Conservation (phyloP, 2,329 filamentous ascomycete species). For the Colletotrichum sp. region DNA sequence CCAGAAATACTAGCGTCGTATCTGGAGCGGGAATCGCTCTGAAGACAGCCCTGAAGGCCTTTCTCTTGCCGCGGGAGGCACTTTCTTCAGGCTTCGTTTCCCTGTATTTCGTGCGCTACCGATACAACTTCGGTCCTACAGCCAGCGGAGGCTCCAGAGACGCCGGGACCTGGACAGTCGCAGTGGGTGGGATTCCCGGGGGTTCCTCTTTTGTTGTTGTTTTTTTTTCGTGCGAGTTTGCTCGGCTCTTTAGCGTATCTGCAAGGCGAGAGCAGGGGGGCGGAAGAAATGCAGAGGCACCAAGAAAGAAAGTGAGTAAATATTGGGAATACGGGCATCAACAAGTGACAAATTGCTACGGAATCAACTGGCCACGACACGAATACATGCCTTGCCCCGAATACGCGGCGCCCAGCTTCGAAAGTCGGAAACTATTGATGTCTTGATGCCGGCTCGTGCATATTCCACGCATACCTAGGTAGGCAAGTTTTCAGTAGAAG, state of each 20-base stretch:
- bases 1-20: slow-evolving; percentile 1
- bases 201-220: not conserved
- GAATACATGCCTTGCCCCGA: not conserved
- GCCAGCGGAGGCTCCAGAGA: not conserved
- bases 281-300: not conserved
- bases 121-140: not conserved
- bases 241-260: slow-evolving; percentile 15
- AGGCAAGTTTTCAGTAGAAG: not conserved
- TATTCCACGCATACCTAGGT: not conserved
- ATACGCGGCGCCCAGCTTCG: not conserved
- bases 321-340: slow-evolving; percentile 6
- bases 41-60: not conserved
- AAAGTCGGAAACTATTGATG: not conserved
- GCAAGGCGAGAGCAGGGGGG: not conserved
- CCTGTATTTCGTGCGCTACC: not conserved
- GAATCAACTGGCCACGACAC: not conserved
- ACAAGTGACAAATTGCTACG: not conserved
- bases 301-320: not conserved
- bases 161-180: not conserved
- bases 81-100: not conserved
- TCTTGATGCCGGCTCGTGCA: not conserved
- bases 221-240: not conserved
- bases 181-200: not conserved
- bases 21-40: not conserved
- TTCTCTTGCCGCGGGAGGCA: slow-evolving; percentile 18